Percentiles rank a stretch among this genome's conserved stretches.
phyloP scores from a whole-genome alignment of 2,329 filamentous ascomycete species.

The Arthrobotrys pseudoclavata region DNA sequence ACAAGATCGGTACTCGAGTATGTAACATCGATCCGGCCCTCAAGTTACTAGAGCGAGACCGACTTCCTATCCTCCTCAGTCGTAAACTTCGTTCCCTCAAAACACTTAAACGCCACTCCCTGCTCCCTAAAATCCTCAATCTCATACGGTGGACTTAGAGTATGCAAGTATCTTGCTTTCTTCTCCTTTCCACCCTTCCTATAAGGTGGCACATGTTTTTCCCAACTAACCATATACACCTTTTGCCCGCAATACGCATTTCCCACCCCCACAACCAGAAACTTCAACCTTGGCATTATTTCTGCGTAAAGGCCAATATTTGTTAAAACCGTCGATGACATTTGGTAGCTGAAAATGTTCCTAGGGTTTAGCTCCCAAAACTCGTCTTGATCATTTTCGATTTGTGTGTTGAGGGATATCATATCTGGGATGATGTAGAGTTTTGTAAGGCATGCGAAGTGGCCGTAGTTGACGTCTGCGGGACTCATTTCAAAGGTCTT shows the following conservation, averaged over 20 bases:
- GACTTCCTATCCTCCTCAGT: conserved; percentile 16
- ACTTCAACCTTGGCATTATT: conserved; percentile 20
- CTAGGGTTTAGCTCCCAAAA: conserved; percentile 32
- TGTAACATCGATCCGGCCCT: too few species aligned
- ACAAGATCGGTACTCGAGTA: too few species aligned
- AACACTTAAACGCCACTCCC: conserved; percentile 31
- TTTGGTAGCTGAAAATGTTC: conserved; percentile 23
- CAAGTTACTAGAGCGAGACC: not conserved
- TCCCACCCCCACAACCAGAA: conserved; percentile 33
- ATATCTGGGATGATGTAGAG: conserved; percentile 43
- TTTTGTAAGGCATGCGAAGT: conserved; percentile 25
- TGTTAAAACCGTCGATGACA: conserved; percentile 30
- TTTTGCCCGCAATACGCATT: conserved; percentile 33
- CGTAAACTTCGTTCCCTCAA: conserved; percentile 35
- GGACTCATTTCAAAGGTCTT: conserved; percentile 38
- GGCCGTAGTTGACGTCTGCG: conserved; percentile 23
- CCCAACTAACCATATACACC: conserved; percentile 29
- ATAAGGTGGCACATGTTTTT: conserved; percentile 26
- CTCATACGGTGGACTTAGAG: conserved; percentile 20
- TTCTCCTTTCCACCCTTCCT: not conserved
- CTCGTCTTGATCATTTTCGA: conserved; percentile 23
- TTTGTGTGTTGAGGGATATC: conserved; percentile 16
- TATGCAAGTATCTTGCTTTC: conserved; percentile 22
- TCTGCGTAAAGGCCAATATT: conserved; percentile 30
- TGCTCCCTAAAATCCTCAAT: conserved; percentile 20